Evolutionary conservation across 1,284 basidiomycete genomes (phyloP).

Genomic region (Moniliophthora roreri): DNA sequence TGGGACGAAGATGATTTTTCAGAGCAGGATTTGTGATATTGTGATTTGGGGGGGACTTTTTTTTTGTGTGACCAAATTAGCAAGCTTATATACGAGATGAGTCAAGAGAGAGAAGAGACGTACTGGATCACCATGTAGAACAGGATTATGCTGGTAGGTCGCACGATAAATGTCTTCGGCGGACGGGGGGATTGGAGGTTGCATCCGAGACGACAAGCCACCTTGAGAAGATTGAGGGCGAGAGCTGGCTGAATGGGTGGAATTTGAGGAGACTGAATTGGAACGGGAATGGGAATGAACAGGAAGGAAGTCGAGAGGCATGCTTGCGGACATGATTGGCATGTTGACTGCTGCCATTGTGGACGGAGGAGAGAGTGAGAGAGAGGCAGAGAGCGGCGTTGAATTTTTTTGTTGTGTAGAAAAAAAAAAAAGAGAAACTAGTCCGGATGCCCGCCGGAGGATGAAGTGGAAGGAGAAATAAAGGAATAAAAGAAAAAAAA

Average conservation of each 20-base stretch:
- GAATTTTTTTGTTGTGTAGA: slow-evolving; percentile 17
- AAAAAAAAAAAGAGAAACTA: slow-evolving; percentile 20
- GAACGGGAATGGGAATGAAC: slow-evolving; percentile 71
- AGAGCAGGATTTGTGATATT: slow-evolving; percentile 68
- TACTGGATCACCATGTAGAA: slow-evolving; percentile 44
- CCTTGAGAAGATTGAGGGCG: slow-evolving; percentile 77
- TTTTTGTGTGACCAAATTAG: slow-evolving; percentile 42
- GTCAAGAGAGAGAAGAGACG: slow-evolving; percentile 20
- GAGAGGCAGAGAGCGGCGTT: slow-evolving; percentile 18
- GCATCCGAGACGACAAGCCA: slow-evolving; percentile 49
- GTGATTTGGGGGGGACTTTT: slow-evolving; percentile 70
- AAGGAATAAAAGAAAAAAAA: background rate
- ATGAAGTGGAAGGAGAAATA: background rate
- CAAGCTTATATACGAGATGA: slow-evolving; percentile 38
- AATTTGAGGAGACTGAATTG: slow-evolving; percentile 71
- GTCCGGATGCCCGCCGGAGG: slow-evolving; percentile 27
- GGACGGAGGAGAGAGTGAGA: slow-evolving; percentile 29
- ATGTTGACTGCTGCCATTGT: slow-evolving; percentile 74
- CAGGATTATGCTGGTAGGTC: slow-evolving; percentile 36
- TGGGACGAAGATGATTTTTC: slow-evolving; percentile 70
- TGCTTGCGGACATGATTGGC: slow-evolving; percentile 63
- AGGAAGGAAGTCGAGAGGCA: slow-evolving; percentile 70
- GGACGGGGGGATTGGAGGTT: slow-evolving; percentile 46
- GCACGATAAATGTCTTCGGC: slow-evolving; percentile 69
- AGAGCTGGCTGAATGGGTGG: slow-evolving; percentile 67